These are phyloP conservation scores for Crassisporium funariophilum DNA, from an alignment of 768 basidiomycete species.

Conservation along the genomic window DNA sequence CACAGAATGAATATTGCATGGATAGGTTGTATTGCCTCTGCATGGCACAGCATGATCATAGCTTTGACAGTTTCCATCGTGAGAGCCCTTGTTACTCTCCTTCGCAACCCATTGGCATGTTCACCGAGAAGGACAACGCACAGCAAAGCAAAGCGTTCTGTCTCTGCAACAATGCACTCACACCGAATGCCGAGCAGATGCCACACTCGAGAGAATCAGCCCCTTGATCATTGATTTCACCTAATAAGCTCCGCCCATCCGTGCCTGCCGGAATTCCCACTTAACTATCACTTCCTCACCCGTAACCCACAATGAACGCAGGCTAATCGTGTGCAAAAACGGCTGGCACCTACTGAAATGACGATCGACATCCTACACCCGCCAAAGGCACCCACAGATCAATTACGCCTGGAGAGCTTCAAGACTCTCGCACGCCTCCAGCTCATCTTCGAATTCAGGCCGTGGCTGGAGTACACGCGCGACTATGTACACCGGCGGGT, in stretches of 20 bases:
- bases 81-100: no score
- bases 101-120: no score
- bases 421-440: slow-evolving; percentile 39
- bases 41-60: no score
- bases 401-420: slow-evolving; percentile 37
- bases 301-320: neutral
- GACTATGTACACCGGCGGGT: slow-evolving; percentile 25
- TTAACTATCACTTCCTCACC: neutral
- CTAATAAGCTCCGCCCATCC: neutral
- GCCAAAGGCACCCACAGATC: slow-evolving; percentile 38
- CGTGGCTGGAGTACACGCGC: slow-evolving; percentile 35
- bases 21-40: no score
- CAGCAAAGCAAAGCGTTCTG: no score
- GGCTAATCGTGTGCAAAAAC: neutral
- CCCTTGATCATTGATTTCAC: neutral
- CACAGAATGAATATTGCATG: no score
- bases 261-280: neutral
- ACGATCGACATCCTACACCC: slow-evolving; percentile 21
- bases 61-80: no score
- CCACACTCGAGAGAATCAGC: neutral
- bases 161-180: no score
- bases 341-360: neutral
- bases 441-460: slow-evolving; percentile 37
- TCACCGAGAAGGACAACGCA: no score
- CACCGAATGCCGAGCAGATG: neutral